Evolutionary conservation across 768 basidiomycete genomes (phyloP).

Genomic region (Leccinum subtestaceum): DNA sequence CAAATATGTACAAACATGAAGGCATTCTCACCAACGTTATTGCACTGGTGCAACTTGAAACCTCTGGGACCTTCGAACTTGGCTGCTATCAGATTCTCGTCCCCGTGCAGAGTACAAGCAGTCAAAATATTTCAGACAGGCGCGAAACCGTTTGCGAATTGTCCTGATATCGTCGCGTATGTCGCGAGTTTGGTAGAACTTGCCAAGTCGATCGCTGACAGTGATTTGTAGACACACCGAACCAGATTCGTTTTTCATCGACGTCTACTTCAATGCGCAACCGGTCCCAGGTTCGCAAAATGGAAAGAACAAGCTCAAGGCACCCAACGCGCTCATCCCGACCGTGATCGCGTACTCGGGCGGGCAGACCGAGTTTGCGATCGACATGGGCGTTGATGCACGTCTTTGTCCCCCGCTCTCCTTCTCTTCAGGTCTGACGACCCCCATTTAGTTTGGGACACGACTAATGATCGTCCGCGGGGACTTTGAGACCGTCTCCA

Average conservation of each 20-base stretch:
- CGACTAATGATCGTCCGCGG: constrained; percentile 81
- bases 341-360: constrained; percentile 72
- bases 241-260: constrained; percentile 69
- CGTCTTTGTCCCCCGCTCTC: constrained; percentile 18
- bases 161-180: constrained; percentile 63
- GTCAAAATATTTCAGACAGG: constrained; percentile 71
- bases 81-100: constrained; percentile 69
- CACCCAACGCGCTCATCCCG: constrained; percentile 69
- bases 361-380: constrained; percentile 58
- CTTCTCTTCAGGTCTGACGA: constrained; percentile 2
- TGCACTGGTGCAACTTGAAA: constrained; percentile 66
- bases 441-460: constrained; percentile 54
- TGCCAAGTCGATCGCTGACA: not conserved
- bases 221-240: constrained; percentile 53
- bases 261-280: constrained; percentile 74
- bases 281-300: constrained; percentile 42
- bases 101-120: constrained; percentile 63
- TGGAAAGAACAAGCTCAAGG: constrained; percentile 56
- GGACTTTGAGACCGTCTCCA: constrained; percentile 60
- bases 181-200: constrained; percentile 19
- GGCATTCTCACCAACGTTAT: constrained; percentile 32
- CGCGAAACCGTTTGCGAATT: constrained; percentile 56
- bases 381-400: constrained; percentile 72
- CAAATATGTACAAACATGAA: constrained; percentile 18
- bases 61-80: constrained; percentile 57